Evolutionary conservation across 2,329 filamentous ascomycete genomes (phyloP).

Genomic region (Aspergillus sp.): DNA sequence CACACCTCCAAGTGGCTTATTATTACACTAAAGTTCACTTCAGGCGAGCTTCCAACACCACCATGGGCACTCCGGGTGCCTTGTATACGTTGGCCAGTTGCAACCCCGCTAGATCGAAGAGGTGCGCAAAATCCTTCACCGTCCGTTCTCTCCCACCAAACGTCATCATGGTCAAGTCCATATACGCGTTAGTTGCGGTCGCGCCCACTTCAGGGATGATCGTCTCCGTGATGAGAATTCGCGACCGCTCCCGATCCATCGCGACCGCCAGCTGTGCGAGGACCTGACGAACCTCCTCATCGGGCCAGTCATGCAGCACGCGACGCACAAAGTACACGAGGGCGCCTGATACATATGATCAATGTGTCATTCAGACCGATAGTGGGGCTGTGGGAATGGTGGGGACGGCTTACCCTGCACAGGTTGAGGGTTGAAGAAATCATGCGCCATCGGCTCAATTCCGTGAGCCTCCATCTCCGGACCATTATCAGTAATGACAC

Average conservation of each 20-base stretch:
- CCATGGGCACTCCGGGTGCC: conserved; percentile 1
- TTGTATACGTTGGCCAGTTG: background rate
- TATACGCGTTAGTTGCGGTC: background rate
- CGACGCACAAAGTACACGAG: conserved; percentile 35
- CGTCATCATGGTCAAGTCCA: conserved; percentile 3
- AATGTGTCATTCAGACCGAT: too few relatives aligned
- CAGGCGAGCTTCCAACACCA: background rate
- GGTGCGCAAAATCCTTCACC: background rate
- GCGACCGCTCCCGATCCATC: conserved; percentile 22
- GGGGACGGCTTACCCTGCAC: conserved; percentile 20
- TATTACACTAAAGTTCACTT: background rate
- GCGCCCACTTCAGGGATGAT: conserved; percentile 26
- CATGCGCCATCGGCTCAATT: conserved; percentile 22
- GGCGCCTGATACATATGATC: conserved; percentile 17
- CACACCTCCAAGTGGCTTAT: background rate
- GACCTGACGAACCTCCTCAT: conserved; percentile 19
- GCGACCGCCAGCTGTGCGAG: conserved; percentile 23
- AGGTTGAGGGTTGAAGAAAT: conserved; percentile 26
- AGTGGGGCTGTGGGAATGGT: background rate
- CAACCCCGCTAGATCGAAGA: background rate
- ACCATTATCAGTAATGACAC: conserved; percentile 17
- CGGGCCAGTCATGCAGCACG: conserved; percentile 34
- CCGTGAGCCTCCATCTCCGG: conserved; percentile 9
- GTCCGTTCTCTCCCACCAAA: background rate
- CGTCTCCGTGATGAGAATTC: conserved; percentile 30